phyloP scores from a whole-genome alignment of 495 filamentous ascomycete species.

The Thermothielavioides terrestris region DNA sequence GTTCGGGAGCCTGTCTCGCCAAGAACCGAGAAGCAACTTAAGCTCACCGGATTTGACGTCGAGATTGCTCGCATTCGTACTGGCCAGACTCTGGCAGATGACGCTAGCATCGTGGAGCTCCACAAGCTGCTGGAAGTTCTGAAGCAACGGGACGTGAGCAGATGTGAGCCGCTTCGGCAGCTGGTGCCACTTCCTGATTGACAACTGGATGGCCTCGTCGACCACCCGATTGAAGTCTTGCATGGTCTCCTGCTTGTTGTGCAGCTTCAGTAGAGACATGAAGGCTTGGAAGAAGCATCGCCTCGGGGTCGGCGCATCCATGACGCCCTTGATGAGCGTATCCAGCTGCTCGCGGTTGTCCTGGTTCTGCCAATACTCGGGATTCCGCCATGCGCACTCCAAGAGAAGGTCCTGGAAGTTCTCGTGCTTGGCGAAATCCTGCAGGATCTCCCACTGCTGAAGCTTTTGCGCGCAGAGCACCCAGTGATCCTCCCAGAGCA shows the following conservation, averaged over 20 bases:
- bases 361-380: slow-evolving; percentile 81
- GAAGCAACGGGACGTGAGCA: slow-evolving; percentile 87
- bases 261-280: slow-evolving; percentile 87
- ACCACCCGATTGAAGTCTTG: slow-evolving; percentile 80
- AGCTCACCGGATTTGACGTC: slow-evolving; percentile 93
- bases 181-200: slow-evolving; percentile 97
- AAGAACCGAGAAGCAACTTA: slow-evolving; percentile 86
- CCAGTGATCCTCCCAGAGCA: slow-evolving; percentile 99
- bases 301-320: slow-evolving; percentile 90
- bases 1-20: slow-evolving; percentile 92
- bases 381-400: slow-evolving; percentile 88
- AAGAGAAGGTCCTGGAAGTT: slow-evolving; percentile 96
- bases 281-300: slow-evolving; percentile 96
- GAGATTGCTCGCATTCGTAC: slow-evolving; percentile 76
- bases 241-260: slow-evolving; percentile 72
- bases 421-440: slow-evolving; percentile 97
- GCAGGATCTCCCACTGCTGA: slow-evolving; percentile 96
- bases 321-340: slow-evolving; percentile 84
- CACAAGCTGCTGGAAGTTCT: slow-evolving; percentile 98
- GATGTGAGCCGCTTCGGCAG: slow-evolving; percentile 87
- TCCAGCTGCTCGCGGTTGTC: slow-evolving; percentile 84
- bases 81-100: slow-evolving; percentile 78
- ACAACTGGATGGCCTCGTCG: slow-evolving; percentile 93
- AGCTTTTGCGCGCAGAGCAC: slow-evolving; percentile 94
- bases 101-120: slow-evolving; percentile 96